Base-by-base conservation (phyloP, 148 eudicot genomes). In the Vaccinium myrtillus region DNA sequence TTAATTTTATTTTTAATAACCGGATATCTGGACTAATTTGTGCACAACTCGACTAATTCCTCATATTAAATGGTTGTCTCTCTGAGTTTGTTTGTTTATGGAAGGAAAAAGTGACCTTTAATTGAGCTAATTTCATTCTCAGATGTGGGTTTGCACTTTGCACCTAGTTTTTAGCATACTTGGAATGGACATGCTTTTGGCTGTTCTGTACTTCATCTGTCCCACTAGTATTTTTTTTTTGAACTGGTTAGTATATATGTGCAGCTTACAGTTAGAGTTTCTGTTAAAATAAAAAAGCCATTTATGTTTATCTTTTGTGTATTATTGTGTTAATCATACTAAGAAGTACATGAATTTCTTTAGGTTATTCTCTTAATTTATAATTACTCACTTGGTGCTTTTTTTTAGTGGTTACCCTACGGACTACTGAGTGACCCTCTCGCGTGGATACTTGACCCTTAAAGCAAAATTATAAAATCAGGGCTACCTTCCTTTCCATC, bases 121-220 rank as follows among this genome's bases (percentile, higher is more conserved):
- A 67, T 27, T 81, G 83, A 30, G 25, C 27, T 81, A 15, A 11
- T 23, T 81, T 67, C 39, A 81, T 49, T 81, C 49, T 67, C 48
- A 25, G 58, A 25, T 23, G 19, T 25, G 48, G 83, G 23, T 81
- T 49, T 67, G 21, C 25, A 65, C 18, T 81, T 49, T 67, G 21
- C 25, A 65, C 18, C 3, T 48, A 11, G 6, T 55, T 55, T 51
- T 27, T 21, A 49, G 32, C 79, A 49, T 21, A 14, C 39, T 1
- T 27, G 4, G 39, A 70, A 70, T 30, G 75, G 75, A 70, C 18
- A 32, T 11, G 50, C 50, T 16, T 79, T 58, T 19, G 43, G 69
- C 51, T 36, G 32, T 79, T 56, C 0, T 79, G 48, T 79, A 16
- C n/a, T 30, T 65, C 16, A 79, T 56, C 30, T 79, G 69, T 46